These are phyloP conservation scores for Mucor sp. DNA, from an alignment of 371 early-diverging fungal genomes.

Conservation along the genomic window DNA sequence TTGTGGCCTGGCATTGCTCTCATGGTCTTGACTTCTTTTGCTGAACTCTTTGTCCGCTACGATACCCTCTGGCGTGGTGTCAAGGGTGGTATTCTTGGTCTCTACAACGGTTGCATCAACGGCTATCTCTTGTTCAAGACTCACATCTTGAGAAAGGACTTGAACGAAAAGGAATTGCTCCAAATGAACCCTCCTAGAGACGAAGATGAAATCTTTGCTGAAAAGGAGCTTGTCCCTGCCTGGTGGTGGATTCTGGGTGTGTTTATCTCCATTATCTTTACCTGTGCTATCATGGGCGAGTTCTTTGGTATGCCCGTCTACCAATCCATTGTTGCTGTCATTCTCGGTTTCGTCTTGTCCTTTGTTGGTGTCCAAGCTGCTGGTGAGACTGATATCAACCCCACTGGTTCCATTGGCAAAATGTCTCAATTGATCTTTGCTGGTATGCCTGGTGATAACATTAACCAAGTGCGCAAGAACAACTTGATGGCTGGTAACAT, in stretches of 20 bases:
- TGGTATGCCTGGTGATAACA: slow-evolving; percentile 47
- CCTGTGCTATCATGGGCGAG: slow-evolving; percentile 61
- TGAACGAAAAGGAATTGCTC: slow-evolving; percentile 2
- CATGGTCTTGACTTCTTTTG: slow-evolving; percentile 68
- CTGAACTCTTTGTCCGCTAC: slow-evolving; percentile 63
- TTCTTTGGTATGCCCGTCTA: slow-evolving; percentile 62
- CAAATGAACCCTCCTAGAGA: slow-evolving; percentile 4
- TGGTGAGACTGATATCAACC: slow-evolving; percentile 74
- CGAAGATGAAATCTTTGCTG: slow-evolving; percentile 34
- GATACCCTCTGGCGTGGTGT: slow-evolving; percentile 60
- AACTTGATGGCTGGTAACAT: slow-evolving; percentile 68
- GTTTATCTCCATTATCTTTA: slow-evolving; percentile 57
- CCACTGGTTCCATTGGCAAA: slow-evolving; percentile 63
- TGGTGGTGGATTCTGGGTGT: slow-evolving; percentile 66
- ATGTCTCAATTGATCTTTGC: slow-evolving; percentile 66
- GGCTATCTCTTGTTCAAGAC: background rate
- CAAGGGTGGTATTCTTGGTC: slow-evolving; percentile 40
- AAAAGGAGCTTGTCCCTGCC: slow-evolving; percentile 59
- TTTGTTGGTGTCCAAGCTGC: slow-evolving; percentile 72
- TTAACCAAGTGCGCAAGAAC: slow-evolving; percentile 47
- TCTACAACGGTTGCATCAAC: slow-evolving; percentile 2
- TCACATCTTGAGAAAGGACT: slow-evolving; percentile 7
- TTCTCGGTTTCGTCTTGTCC: slow-evolving; percentile 68
- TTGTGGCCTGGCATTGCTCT: slow-evolving; percentile 79
- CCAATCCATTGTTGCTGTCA: slow-evolving; percentile 58